Evolutionary conservation across 2,329 filamentous ascomycete genomes (phyloP).

Genomic region (Trichoderma sp.): DNA sequence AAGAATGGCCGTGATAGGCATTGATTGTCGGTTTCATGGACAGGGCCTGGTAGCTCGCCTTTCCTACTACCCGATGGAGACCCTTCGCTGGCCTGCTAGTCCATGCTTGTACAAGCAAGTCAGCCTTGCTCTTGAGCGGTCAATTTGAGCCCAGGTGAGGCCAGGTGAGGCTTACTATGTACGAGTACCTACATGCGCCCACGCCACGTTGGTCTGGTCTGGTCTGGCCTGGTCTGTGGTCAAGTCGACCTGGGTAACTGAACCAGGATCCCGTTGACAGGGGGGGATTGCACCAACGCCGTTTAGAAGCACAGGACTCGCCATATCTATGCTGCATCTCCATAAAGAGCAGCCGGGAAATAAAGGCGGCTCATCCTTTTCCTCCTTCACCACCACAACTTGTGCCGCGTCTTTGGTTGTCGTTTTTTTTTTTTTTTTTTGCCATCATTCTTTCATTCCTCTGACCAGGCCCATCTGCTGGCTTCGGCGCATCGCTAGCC

Average conservation of each 20-base stretch:
- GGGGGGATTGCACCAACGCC: constrained; percentile 14
- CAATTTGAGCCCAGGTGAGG: constrained; percentile 17
- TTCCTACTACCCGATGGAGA: background rate
- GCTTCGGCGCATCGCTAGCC: constrained; percentile 4
- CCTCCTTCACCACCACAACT: constrained; percentile 3
- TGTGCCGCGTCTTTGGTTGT: background rate
- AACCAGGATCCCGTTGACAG: constrained; percentile 5
- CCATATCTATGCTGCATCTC: constrained; percentile 11
- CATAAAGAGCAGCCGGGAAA: constrained; percentile 17
- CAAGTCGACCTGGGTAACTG: background rate
- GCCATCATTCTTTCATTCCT: constrained; percentile 5
- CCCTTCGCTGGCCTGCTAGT: background rate
- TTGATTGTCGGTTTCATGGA: background rate
- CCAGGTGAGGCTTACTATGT: constrained; percentile 18
- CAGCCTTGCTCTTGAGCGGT: constrained; percentile 19
- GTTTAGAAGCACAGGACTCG: background rate
- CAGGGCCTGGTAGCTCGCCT: background rate
- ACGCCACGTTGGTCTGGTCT: constrained; percentile 7
- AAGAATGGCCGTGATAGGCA: background rate
- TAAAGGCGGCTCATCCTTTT: background rate
- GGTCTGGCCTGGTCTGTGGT: background rate
- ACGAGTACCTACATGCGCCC: background rate
- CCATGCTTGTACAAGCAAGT: background rate
- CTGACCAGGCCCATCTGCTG: background rate
- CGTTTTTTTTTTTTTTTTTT: background rate